Evolutionary conservation across 352 stramenopile species (phyloP), one percentile per base, ranked within the genome.

Genomic region (Pythium periplocum): DNA sequence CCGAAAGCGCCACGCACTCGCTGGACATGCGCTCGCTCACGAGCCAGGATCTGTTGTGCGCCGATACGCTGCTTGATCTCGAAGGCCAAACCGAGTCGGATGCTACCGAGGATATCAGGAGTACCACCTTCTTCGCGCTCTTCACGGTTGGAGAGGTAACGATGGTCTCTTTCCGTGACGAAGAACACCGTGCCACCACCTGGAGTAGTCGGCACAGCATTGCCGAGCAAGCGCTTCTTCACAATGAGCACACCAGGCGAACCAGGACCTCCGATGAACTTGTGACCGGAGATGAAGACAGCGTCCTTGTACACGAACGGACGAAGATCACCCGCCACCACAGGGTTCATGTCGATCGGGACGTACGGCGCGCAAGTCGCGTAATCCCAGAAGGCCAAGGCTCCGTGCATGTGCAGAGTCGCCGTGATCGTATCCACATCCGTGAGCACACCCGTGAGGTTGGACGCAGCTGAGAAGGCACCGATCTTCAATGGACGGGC

Each of bases 111-210:
- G 8, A 97, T 83, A 68, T 98, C 86, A 0, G 93, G 92, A 30
- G 91, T 97, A 6, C 94, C 94, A 10, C 90, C 94, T 73, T 98
- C 93, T 61, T 98, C 96, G 34, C 93, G 61, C 60, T 98, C 91
- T 36, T 96, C 84, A 12, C 75, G 75, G 70, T 97, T 96, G 10
- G 75, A 87, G 12, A 69, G 44, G 51, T 75, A 75, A 69, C 82
- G 35, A 48, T 64, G 57, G 45, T 60, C 54, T 4, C 57, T 45
- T 46, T 61, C 55, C 1, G 60, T 68, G 30, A 68, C 60, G 43
- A 59, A 68, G 48, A 68, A 64, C 4, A 68, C 60, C 9, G 60
- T 68, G 43, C 60, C 60, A 30, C 60, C 60, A 75, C 82, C 33
- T 12, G 62, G 60, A 3, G 45, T 31, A 30, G 58, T 63, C 7